Base-by-base conservation (phyloP, 2,329 filamentous ascomycete species). In the Diaporthe citriasiana region DNA sequence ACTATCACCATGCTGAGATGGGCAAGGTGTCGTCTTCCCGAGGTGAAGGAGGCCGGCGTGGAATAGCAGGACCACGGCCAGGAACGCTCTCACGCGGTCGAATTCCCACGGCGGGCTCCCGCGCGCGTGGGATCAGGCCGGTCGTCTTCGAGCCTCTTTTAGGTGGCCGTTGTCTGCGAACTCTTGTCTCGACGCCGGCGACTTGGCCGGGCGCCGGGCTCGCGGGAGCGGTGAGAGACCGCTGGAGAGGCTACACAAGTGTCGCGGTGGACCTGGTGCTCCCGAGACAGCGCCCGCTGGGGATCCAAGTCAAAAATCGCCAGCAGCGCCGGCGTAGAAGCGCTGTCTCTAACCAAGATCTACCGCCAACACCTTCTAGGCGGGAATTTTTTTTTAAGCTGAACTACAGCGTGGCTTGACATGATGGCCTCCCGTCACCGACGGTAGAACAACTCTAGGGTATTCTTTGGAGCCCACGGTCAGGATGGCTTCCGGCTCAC, bases 1-100 rank as follows among this genome's bases (percentile, higher is more conserved):
- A 68, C 33, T 17, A 53, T 68, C 45, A 68, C 63, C 63, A 68
- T 33, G 30, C 63, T 68, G 63, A 40, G 47, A 53, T 40, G 45
- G 63, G 63, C 13, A 68, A 53, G 33, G 63, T 68, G 47, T 47
- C 3, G 30, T 22, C 63, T 12, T 63, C 59, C 22, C 33, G 30
- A 68, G 63, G 45, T 68, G 45, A 53, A 38, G 33, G 47, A 47
- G 27, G 30, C 63, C 63, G 47, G 47, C 33, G 45, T 35, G 45
- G 47, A 4, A 22, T 30, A 53, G 53, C 33, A 68, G n/a, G n/a
- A 30, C 33, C 33, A n/a, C 27, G 45, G 45, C 42, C 63, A 66
- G 63, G 63, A 51, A 51, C 30, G 33, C 42, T 66, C 59, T 7
- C 42, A 51, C 12, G 45, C 63, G 12, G 13, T 35, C 60, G 42